Conservation (phyloP, 2,329 filamentous ascomycete genomes). For the Aspergillus fumigatus region DNA sequence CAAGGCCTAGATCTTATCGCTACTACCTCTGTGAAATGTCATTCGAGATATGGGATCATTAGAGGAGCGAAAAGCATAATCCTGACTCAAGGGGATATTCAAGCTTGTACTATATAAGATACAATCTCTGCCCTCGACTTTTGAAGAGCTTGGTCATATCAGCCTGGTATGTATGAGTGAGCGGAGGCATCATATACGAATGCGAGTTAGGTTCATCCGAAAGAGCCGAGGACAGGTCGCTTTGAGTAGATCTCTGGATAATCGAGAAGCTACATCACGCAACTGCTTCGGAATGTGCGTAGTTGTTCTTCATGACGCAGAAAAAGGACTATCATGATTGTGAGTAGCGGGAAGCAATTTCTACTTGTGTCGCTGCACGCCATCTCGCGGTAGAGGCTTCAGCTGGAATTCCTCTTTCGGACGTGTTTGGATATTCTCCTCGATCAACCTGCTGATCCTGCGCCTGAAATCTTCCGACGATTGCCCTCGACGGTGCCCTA, state of each 20-base stretch:
- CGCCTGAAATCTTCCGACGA: constrained; percentile 32
- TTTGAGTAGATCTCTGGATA: not conserved
- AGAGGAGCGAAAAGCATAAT: not conserved
- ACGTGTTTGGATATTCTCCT: constrained; percentile 24
- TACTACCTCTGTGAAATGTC: not conserved
- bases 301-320: not conserved
- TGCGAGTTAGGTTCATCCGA: not conserved
- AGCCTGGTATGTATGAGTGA: not conserved
- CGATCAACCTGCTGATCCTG: constrained; percentile 29
- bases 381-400: constrained; percentile 11
- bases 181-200: not conserved
- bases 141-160: not conserved
- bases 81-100: not conserved
- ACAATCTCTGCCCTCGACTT: not conserved
- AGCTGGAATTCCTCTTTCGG: constrained; percentile 23
- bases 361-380: constrained; percentile 1
- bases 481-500: constrained; percentile 20
- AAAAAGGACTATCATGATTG: too few species aligned
- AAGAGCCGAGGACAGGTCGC: not conserved
- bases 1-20: not conserved
- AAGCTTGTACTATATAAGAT: not conserved
- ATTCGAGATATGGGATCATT: not conserved
- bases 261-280: not conserved
- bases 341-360: not conserved
- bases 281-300: not conserved